Conservation (phyloP, 164 flowering plant genomes). For the Dillenia turbinata region DNA sequence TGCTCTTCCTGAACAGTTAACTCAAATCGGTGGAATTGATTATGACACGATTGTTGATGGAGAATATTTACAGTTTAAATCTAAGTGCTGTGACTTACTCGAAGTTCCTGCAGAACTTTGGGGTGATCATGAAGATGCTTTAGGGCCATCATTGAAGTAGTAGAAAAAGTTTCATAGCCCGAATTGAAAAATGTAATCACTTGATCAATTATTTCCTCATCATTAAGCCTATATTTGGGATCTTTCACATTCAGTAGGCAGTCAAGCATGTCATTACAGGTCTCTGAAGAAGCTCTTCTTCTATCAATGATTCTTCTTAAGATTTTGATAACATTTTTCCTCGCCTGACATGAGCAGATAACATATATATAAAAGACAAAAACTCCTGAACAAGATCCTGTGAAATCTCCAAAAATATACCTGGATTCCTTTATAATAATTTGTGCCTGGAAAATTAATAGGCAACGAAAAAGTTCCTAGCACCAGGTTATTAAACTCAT, state of each 20-base stretch:
- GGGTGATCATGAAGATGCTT: conserved; percentile 78
- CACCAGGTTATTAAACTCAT: conserved; percentile 85
- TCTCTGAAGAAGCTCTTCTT: conserved; percentile 40
- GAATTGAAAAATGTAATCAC: conserved; percentile 60
- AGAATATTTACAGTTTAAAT: not conserved
- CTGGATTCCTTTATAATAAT: conserved; percentile 66
- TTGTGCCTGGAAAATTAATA: conserved; percentile 88
- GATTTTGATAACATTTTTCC: conserved; percentile 36
- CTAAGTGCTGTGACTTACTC: conserved; percentile 32
- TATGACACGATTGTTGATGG: not conserved
- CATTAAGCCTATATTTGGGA: conserved; percentile 34
- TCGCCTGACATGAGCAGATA: conserved; percentile 33
- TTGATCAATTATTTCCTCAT: conserved; percentile 61
- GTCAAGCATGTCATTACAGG: conserved; percentile 51
- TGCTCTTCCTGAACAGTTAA: conserved; percentile 36
- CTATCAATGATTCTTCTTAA: conserved; percentile 37
- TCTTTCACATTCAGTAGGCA: conserved; percentile 38
- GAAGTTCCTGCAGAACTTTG: conserved; percentile 49
- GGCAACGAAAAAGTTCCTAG: conserved; percentile 85
- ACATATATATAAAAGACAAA: not conserved
- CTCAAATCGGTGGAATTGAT: not conserved
- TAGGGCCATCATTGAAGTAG: conserved; percentile 71
- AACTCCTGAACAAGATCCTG: too few relatives aligned
- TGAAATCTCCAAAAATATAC: conserved; percentile 29
- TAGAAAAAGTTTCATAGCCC: conserved; percentile 73